Conservation (phyloP, 1,284 basidiomycete species). For the Ustilago shanxiensis region DNA sequence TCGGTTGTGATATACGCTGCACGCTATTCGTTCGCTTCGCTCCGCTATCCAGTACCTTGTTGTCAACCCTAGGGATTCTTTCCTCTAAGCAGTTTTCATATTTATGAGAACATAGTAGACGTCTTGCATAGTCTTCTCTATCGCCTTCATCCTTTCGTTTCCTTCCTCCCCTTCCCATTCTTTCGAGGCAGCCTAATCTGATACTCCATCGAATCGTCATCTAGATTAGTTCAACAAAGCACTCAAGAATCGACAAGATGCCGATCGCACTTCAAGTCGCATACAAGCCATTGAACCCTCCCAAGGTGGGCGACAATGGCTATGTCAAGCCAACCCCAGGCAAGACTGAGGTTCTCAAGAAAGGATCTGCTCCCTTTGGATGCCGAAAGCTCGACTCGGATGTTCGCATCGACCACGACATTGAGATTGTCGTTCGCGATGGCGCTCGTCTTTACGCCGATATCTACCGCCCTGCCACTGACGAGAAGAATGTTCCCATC, state of each 20-base stretch:
- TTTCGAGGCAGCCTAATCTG: no score
- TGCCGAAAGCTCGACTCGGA: conserved; percentile 30
- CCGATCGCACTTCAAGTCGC: conserved; percentile 12
- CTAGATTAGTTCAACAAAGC: no score
- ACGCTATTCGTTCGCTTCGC: no score
- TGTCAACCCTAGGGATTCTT: no score
- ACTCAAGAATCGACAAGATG: conserved; percentile 12
- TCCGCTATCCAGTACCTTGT: no score
- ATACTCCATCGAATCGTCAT: no score
- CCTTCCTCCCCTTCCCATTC: no score
- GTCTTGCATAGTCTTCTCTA: no score
- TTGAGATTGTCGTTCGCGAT: conserved; percentile 58
- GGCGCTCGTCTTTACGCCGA: conserved; percentile 60
- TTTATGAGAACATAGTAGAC: no score
- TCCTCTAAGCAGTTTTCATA: no score
- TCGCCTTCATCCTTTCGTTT: no score
- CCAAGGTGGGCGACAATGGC: conserved; percentile 25
- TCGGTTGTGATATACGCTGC: no score
- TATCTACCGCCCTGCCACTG: conserved; percentile 54
- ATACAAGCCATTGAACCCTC: conserved; percentile 20
- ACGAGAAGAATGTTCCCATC: conserved; percentile 44
- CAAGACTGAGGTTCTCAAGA: conserved; percentile 15
- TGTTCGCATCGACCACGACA: conserved; percentile 51
- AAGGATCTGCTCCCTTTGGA: conserved; percentile 10
- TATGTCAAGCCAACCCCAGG: conserved; percentile 19